These are phyloP conservation scores for Rhodotorula glutinis DNA, from an alignment of 1,284 basidiomycete genomes.

Conservation along the genomic window DNA sequence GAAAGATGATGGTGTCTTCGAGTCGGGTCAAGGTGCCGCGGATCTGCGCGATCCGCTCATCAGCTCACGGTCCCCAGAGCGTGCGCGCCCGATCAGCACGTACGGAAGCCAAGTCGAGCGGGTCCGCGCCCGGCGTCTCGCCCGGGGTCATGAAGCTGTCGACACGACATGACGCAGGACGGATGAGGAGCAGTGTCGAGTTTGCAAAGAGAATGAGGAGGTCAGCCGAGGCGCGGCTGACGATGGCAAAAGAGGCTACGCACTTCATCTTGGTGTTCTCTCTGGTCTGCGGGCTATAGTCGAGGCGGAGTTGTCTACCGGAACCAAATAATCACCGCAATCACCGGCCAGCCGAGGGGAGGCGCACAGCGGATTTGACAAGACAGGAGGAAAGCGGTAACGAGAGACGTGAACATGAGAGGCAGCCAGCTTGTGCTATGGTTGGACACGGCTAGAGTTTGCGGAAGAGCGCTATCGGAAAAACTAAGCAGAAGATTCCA, in stretches of 20 bases:
- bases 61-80: background rate
- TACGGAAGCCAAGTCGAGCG: constrained; percentile 39
- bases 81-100: background rate
- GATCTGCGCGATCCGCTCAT: constrained; percentile 58
- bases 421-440: no score
- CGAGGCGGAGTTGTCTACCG: no score
- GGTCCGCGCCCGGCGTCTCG: constrained; percentile 7
- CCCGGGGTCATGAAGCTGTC: constrained; percentile 30
- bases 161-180: background rate
- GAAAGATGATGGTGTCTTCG: constrained; percentile 97
- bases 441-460: no score
- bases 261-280: constrained; percentile 3
- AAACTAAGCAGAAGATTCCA: no score
- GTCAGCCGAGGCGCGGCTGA: background rate
- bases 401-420: background rate
- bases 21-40: constrained; percentile 80
- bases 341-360: background rate
- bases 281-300: no score
- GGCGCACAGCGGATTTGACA: background rate
- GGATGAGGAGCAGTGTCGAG: no score
- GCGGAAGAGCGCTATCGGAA: no score
- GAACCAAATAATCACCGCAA: no score
- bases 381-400: background rate
- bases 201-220: background rate
- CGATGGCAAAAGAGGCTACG: background rate